Conservation (phyloP, 352 stramenopile genomes). For the Globisporangium spiculum region DNA sequence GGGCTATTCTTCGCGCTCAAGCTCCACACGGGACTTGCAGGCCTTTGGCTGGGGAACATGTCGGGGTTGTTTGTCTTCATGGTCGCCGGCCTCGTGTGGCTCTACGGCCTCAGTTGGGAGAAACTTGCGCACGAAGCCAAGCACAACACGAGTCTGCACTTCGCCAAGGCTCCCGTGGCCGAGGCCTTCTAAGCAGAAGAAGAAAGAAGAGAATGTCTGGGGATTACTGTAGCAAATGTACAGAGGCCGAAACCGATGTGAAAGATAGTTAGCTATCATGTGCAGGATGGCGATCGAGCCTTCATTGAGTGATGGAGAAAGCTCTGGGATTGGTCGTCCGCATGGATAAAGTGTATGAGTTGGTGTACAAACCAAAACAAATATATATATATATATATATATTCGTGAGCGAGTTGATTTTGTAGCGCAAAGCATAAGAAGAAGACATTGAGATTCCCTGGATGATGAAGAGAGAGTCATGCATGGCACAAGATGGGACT, state of each 20-base stretch:
- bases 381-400: neutral
- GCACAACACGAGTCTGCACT: slow-evolving; percentile 12
- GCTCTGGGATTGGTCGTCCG: neutral
- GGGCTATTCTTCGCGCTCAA: neutral
- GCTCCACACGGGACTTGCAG: slow-evolving; percentile 6
- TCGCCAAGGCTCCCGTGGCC: slow-evolving; percentile 5
- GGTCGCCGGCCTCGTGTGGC: slow-evolving; percentile 27
- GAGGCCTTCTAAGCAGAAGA: slow-evolving; percentile 8
- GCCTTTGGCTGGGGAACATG: slow-evolving; percentile 59
- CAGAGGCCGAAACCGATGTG: too few relatives aligned
- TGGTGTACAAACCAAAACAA: neutral
- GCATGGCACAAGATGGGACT: too few relatives aligned
- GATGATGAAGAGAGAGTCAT: too few relatives aligned
- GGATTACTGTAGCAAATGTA: neutral
- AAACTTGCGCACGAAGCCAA: slow-evolving; percentile 13
- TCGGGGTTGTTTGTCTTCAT: slow-evolving; percentile 29
- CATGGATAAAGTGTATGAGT: neutral
- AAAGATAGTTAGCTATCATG: neutral
- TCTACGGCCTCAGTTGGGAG: slow-evolving; percentile 15
- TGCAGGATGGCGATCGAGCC: neutral
- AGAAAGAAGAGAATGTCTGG: too few relatives aligned
- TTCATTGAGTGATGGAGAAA: neutral
- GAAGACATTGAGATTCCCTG: neutral
- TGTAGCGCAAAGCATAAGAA: neutral
- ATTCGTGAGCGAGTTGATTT: too few relatives aligned